These are phyloP conservation scores for Bullera alba DNA, from an alignment of 768 basidiomycete genomes.

Conservation along the genomic window DNA sequence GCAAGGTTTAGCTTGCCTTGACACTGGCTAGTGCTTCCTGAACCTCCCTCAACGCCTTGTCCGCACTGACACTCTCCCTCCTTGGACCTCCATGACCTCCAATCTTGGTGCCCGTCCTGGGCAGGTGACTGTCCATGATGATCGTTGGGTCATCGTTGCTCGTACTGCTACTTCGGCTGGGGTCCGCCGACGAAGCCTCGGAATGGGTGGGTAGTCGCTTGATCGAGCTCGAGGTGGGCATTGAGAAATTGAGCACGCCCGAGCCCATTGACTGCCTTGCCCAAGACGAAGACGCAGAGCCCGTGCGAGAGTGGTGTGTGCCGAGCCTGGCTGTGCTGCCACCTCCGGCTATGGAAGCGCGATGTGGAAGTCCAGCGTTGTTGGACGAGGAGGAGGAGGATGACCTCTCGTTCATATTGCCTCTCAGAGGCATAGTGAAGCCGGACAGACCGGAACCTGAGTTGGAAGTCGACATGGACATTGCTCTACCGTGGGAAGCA, in stretches of 20 bases:
- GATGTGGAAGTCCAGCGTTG: too few relatives aligned
- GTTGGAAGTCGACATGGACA: not conserved
- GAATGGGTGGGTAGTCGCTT: slow-evolving; percentile 27
- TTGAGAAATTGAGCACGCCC: slow-evolving; percentile 24
- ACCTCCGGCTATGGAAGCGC: too few relatives aligned
- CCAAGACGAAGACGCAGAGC: slow-evolving; percentile 21
- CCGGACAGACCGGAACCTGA: slow-evolving; percentile 2
- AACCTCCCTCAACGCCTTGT: slow-evolving; percentile 44
- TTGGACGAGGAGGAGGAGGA: not conserved
- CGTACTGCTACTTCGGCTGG: slow-evolving; percentile 1
- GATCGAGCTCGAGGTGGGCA: slow-evolving; percentile 1
- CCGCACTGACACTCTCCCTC: slow-evolving; percentile 39
- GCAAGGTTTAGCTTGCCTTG: too few relatives aligned
- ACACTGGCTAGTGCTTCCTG: slow-evolving; percentile 35
- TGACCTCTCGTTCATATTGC: too few relatives aligned
- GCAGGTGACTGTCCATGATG: slow-evolving; percentile 17
- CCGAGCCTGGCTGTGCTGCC: not conserved
- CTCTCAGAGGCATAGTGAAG: slow-evolving; percentile 7
- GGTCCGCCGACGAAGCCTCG: slow-evolving; percentile 18
- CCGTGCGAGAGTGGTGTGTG: slow-evolving; percentile 3
- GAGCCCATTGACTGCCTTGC: not conserved
- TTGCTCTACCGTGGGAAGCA: not conserved
- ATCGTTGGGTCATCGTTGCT: slow-evolving; percentile 20
- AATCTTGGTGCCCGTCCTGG: slow-evolving; percentile 1
- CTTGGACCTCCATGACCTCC: slow-evolving; percentile 1